Base-by-base conservation (phyloP, 768 basidiomycete genomes). In the Auriscalpium microsporum region DNA sequence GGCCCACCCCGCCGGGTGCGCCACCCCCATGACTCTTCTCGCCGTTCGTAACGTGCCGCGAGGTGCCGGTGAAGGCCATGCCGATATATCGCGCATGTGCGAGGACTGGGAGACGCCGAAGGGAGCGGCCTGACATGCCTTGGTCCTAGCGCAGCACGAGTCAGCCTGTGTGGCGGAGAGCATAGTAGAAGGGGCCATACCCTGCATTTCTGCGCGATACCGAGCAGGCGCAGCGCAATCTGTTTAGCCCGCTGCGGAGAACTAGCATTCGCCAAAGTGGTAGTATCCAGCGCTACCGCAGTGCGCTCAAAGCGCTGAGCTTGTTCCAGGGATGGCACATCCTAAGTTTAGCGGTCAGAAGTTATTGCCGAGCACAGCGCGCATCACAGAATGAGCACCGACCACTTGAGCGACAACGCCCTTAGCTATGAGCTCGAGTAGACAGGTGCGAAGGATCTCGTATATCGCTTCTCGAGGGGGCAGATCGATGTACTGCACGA, bases 401-500 rank as follows among this genome's bases (percentile, higher is more conserved):
- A 54, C 92, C 28, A 80, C 64, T 6, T 77, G 65, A 19, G 76
- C 69, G 28, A 98, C 76, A 48, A 98, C 81, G 2, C 86, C 82
- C 58, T 82, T 86, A 14, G 70, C 68, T 59, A 91, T 77, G 55
- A 99, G 82, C 67, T 98, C 95, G 33, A 75, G 71, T 13, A 99
- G 72, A 64, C 89, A 94, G 6, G 82, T 83, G 8, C 85, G 79
- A 33, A 98, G 72, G 60, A 99, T 97, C 68, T 93, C 89, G 71
- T 96, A 98, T 48, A 97, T 81, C 0, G 94, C 96, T 59, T 94
- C 88, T 14, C 86, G 80, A 6, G 94, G 85, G 1, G 96, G 96
- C 8, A 93, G 77, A 60, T 94, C 94, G 17, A 97, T 79, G 64
- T 92, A 96, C 74, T 95, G 94, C 17, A 96, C 83, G 49, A 98